Conservation (phyloP, 2,329 filamentous ascomycete species). For the Alternaria sp. region DNA sequence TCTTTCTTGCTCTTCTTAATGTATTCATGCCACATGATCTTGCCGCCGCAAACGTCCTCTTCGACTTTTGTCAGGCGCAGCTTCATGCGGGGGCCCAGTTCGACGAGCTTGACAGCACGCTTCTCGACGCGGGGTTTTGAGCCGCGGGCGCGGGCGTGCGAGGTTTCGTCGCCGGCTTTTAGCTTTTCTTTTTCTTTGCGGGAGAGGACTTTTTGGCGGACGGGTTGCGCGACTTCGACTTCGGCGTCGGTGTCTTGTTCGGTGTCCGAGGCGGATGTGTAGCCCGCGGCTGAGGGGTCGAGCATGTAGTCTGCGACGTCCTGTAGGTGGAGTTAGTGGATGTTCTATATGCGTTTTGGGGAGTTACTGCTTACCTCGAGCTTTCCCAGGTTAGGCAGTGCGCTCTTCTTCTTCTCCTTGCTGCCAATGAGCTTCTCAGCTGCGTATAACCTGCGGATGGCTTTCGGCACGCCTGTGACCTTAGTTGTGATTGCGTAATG, state of each 20-base stretch:
- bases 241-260: conserved; percentile 95
- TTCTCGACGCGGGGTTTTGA: conserved; percentile 69
- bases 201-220: conserved; percentile 67
- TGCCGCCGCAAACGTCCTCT: conserved; percentile 87
- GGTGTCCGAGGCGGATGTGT: conserved; percentile 90
- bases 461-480: conserved; percentile 81
- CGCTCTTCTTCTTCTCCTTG: conserved; percentile 62
- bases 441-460: conserved; percentile 81
- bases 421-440: conserved; percentile 78
- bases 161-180: conserved; percentile 49
- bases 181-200: conserved; percentile 57
- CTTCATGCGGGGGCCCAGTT: conserved; percentile 88
- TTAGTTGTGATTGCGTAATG: conserved; percentile 97
- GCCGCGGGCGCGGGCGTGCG: conserved; percentile 43
- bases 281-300: conserved; percentile 77
- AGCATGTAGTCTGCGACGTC: conserved; percentile 96
- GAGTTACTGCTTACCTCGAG: conserved; percentile 60
- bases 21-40: conserved; percentile 97
- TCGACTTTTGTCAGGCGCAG: conserved; percentile 94
- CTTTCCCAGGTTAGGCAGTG: conserved; percentile 85
- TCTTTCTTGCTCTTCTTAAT: conserved; percentile 84
- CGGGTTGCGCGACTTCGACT: conserved; percentile 75
- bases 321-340: not conserved
- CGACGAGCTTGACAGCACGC: conserved; percentile 87
- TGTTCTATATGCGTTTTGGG: not conserved